Evolutionary conservation across 257 asterid genomes (phyloP).

Genomic region (Parsonsia alboflavescens): DNA sequence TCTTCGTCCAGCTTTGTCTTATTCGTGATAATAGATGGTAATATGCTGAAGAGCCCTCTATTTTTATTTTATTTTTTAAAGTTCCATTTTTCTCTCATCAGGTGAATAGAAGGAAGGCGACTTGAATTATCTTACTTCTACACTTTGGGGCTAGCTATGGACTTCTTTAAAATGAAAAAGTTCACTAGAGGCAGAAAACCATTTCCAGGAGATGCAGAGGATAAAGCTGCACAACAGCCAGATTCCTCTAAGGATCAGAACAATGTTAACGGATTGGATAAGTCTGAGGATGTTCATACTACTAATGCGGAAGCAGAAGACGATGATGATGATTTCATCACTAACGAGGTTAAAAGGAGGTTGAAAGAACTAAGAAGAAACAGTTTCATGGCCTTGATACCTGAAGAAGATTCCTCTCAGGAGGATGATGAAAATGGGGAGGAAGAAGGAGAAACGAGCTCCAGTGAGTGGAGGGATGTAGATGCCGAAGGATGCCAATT

Average conservation of each 20-base stretch:
- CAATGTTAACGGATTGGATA: slow-evolving; percentile 35
- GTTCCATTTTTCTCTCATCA: neutral
- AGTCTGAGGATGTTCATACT: slow-evolving; percentile 45
- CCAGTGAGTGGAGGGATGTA: slow-evolving; percentile 83
- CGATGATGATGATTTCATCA: slow-evolving; percentile 88
- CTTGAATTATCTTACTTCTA: neutral
- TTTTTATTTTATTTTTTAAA: neutral
- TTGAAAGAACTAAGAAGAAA: slow-evolving; percentile 80
- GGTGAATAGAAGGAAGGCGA: slow-evolving; percentile 7
- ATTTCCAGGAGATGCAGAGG: slow-evolving; percentile 28
- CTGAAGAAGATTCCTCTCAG: slow-evolving; percentile 68
- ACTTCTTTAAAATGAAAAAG: slow-evolving; percentile 67
- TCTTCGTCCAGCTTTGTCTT: neutral
- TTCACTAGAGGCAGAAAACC: slow-evolving; percentile 60
- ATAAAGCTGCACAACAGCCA: slow-evolving; percentile 44
- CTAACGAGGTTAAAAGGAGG: slow-evolving; percentile 92
- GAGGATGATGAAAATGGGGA: slow-evolving; percentile 59
- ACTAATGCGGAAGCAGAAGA: slow-evolving; percentile 60
- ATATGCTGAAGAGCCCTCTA: neutral
- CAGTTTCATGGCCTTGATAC: slow-evolving; percentile 92
- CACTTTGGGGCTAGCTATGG: slow-evolving; percentile 36
- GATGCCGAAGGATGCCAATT: slow-evolving; percentile 80
- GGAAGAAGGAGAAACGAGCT: slow-evolving; percentile 66
- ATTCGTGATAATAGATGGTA: neutral
- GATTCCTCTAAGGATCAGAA: slow-evolving; percentile 44